Base-by-base conservation (phyloP, 2,329 filamentous ascomycete genomes). In the Fusarium sarcochroum region DNA sequence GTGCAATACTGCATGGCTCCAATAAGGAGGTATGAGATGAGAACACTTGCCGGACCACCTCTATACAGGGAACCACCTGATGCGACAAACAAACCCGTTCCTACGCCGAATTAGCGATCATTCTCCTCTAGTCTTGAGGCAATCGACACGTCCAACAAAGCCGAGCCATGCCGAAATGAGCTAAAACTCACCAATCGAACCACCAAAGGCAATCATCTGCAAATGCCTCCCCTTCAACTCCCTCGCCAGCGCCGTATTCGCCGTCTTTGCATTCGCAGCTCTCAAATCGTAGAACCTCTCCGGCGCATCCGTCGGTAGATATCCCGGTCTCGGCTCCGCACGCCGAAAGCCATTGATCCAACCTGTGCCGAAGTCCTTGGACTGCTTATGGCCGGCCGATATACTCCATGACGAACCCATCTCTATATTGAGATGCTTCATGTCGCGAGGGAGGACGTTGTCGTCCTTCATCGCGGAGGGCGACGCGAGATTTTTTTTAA, bases 191-290 rank as follows among this genome's bases (percentile, higher is more conserved):
- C 92, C 92, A 75, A 97, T 97, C 14, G 92, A 94, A 51, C 94
- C 94, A 67, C 94, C 94, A 72, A 98, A 97, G 6, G 95, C 95
- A 84, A 98, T 98, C 95, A 98, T 98, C 82, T 98, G 94, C 76
- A 98, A 78, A 83, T 98, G 95, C 49, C 94, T 86, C 14, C 90
- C 89, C 80, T 96, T 96, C 70, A 97, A 81, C 77, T 89, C 90
- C 74, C 94, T 86, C 53, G 92, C 89, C 49, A 98, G 84, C 7
- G 91, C 89, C 50, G 93, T 91, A 68, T 90, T 86, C 5, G 93
- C 91, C 3, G 93, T 94, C 76, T 94, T 91, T 68, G 92, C 82
- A 76, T 93, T 86, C 46, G 87, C 89, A 70, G 81, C 80, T 20
- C 82, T 83, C 48, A 89, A 65, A 70, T 89, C 86, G 68, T 85